Evolutionary conservation across 305 asterid species (phyloP).

Genomic region (Vinca major): DNA sequence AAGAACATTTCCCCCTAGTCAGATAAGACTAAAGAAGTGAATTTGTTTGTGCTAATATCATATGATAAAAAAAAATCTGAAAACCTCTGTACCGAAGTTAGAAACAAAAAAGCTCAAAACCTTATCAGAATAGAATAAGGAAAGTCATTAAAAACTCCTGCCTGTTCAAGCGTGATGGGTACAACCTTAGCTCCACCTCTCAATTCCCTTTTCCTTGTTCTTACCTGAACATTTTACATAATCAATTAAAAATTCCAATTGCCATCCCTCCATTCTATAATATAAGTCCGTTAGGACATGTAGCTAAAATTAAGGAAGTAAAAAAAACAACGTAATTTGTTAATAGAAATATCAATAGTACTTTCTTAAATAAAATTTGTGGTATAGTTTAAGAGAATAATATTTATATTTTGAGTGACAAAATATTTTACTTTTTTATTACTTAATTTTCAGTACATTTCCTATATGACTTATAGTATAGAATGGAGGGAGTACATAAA

Average conservation of each 20-base stretch:
- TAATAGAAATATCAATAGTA: no score
- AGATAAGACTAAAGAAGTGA: neutral
- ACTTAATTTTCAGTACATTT: no score
- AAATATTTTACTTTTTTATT: no score
- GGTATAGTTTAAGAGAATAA: no score
- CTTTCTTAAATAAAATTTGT: no score
- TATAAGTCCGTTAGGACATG: no score
- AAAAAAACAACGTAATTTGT: no score
- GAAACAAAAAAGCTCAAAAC: neutral
- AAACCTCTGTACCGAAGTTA: neutral
- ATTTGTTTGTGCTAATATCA: neutral
- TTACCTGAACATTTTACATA: constrained; percentile 38
- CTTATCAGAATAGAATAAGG: neutral
- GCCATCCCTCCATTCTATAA: neutral
- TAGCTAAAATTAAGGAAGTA: no score
- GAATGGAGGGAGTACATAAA: no score
- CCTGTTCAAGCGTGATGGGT: constrained; percentile 94
- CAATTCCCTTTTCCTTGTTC: constrained; percentile 52
- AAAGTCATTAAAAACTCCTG: constrained; percentile 16
- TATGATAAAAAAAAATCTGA: neutral
- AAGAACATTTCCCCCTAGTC: neutral
- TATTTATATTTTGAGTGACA: no score
- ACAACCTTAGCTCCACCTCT: constrained; percentile 87
- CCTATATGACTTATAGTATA: no score
- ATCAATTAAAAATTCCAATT: neutral